These are phyloP conservation scores for Apiotrichum brassicae DNA, from an alignment of 1,284 basidiomycete species.

Conservation along the genomic window DNA sequence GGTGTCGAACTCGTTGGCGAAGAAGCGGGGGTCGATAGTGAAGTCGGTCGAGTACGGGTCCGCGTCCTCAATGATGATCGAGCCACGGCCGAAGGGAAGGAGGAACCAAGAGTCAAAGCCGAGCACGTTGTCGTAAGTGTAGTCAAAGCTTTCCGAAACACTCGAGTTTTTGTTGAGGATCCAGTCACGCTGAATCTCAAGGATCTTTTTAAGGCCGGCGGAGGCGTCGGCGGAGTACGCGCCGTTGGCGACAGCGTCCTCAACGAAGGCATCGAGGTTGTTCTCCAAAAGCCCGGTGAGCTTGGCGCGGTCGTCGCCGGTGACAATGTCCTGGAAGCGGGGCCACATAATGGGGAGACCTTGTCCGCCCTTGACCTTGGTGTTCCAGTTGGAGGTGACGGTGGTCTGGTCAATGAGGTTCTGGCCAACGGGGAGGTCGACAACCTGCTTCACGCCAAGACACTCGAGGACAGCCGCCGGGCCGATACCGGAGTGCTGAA, in stretches of 20 bases:
- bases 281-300: conserved; percentile 22
- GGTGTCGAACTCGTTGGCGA: conserved; percentile 31
- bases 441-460: conserved; percentile 31
- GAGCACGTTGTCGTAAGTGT: conserved; percentile 25
- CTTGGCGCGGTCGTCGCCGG: conserved; percentile 18
- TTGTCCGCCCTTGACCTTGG: conserved; percentile 24
- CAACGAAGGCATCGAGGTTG: conserved; percentile 35
- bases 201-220: conserved; percentile 26
- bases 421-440: conserved; percentile 43
- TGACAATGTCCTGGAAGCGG: conserved; percentile 32
- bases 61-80: conserved; percentile 32
- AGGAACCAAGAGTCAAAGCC: conserved; percentile 45
- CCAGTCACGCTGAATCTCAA: conserved; percentile 41
- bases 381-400: conserved; percentile 26
- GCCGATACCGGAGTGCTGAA: conserved; percentile 49
- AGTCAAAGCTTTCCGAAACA: conserved; percentile 38
- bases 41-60: conserved; percentile 27
- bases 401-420: conserved; percentile 48
- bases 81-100: conserved; percentile 42
- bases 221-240: conserved; percentile 15
- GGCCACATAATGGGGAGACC: conserved; percentile 21
- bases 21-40: conserved; percentile 45
- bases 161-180: conserved; percentile 37
- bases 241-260: conserved; percentile 34
- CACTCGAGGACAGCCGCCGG: conserved; percentile 30